phyloP scores from a whole-genome alignment of 1,139 yeast species.

The Yamadazyma atlantica region DNA sequence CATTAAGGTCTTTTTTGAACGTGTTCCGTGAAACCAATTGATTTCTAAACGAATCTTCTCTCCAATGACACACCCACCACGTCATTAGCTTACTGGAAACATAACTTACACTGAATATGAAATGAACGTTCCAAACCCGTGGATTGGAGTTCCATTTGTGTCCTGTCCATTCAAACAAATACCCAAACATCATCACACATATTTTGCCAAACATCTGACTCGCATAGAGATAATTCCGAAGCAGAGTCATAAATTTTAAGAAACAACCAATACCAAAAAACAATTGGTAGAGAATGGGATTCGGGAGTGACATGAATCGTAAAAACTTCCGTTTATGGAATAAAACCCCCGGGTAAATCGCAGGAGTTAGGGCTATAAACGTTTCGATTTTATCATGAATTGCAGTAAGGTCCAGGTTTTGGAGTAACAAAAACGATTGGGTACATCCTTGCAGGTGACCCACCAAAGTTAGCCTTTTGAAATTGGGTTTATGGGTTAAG shows the following conservation, averaged over 20 bases:
- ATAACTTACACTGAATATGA: conserved; percentile 82
- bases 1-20: conserved; percentile 30
- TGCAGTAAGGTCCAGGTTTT: conserved; percentile 29
- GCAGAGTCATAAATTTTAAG: conserved; percentile 55
- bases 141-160: conserved; percentile 64
- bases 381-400: conserved; percentile 54
- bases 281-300: conserved; percentile 35
- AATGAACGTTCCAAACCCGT: conserved; percentile 65
- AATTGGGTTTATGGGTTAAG: conserved; percentile 38
- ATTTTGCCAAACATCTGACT: conserved; percentile 55
- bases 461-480: conserved; percentile 55
- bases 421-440: conserved; percentile 65
- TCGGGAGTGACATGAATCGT: conserved; percentile 50
- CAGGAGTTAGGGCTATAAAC: conserved; percentile 84
- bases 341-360: conserved; percentile 79
- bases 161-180: conserved; percentile 84
- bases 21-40: conserved; percentile 35
- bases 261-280: conserved; percentile 65
- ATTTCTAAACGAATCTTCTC: conserved; percentile 41
- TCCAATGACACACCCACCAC: conserved; percentile 75
- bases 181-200: conserved; percentile 80
- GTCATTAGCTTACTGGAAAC: conserved; percentile 79
- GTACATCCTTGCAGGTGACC: conserved; percentile 96
- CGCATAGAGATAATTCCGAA: conserved; percentile 46
- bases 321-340: conserved; percentile 58